These are phyloP conservation scores for Camellia japonica DNA, from an alignment of 148 eudicot genomes.

Conservation along the genomic window DNA sequence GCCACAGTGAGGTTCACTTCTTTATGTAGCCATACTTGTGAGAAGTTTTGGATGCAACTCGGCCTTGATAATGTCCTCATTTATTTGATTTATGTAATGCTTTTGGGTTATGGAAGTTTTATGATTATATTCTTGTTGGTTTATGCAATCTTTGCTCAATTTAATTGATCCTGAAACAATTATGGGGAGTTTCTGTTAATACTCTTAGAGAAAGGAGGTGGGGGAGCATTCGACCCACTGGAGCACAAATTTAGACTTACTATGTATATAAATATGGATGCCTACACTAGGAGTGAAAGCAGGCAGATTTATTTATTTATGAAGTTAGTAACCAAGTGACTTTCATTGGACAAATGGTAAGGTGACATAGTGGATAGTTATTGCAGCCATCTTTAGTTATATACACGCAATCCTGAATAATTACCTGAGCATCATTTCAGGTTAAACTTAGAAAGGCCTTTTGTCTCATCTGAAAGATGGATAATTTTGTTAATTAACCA, in stretches of 20 bases:
- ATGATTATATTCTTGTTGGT: no score
- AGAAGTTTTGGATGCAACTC: not conserved
- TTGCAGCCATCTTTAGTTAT: not conserved
- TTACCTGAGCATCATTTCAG: not conserved
- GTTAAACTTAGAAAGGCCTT: not conserved
- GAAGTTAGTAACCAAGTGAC: slow-evolving; percentile 3
- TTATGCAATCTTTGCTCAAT: no score
- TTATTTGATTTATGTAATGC: not conserved
- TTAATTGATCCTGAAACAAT: no score
- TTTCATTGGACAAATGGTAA: not conserved
- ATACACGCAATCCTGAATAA: not conserved
- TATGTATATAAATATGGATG: no score
- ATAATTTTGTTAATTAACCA: slow-evolving; percentile 2
- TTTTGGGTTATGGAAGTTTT: no score
- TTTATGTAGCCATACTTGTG: not conserved
- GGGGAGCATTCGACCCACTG: no score
- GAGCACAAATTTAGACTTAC: no score
- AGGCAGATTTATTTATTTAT: no score
- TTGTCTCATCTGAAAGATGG: slow-evolving; percentile 3
- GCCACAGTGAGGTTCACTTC: not conserved
- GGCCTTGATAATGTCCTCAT: not conserved
- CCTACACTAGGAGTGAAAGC: no score
- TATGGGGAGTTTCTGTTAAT: no score
- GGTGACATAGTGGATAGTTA: not conserved
- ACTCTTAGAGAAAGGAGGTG: no score